phyloP scores from a whole-genome alignment of 2,329 filamentous ascomycete genomes.

The Paradendryphiella salina region DNA sequence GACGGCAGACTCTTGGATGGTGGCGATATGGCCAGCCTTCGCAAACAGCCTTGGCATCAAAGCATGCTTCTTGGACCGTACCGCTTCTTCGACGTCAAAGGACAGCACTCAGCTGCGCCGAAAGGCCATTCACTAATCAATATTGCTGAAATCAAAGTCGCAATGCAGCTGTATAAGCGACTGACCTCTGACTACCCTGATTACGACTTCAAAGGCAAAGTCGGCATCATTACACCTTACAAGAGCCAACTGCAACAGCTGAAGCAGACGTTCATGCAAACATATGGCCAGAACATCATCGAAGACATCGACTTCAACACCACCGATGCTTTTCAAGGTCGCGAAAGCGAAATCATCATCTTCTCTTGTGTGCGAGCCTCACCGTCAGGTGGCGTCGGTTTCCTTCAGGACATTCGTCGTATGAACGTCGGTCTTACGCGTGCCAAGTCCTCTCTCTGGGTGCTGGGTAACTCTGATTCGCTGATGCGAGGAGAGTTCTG shows the following conservation, averaged over 20 bases:
- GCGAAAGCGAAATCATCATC: constrained; percentile 97
- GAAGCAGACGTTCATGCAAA: constrained; percentile 70
- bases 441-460: constrained; percentile 95
- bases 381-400: constrained; percentile 92
- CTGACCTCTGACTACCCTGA: constrained; percentile 71
- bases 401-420: constrained; percentile 95
- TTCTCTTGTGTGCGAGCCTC: constrained; percentile 97
- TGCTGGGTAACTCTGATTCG: constrained; percentile 87
- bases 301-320: constrained; percentile 95
- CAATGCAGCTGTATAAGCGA: constrained; percentile 80
- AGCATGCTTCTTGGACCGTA: constrained; percentile 84
- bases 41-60: constrained; percentile 81
- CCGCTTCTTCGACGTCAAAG: constrained; percentile 94
- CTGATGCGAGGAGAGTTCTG: constrained; percentile 88
- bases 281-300: constrained; percentile 74
- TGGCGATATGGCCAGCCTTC: constrained; percentile 74
- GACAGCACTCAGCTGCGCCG: constrained; percentile 77
- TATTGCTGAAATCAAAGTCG: constrained; percentile 80
- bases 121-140: constrained; percentile 91
- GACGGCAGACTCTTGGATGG: constrained; percentile 86
- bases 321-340: constrained; percentile 95
- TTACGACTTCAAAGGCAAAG: constrained; percentile 75
- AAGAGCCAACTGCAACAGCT: constrained; percentile 88
- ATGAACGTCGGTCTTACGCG: constrained; percentile 99
- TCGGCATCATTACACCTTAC: constrained; percentile 97